Evolutionary conservation across 2,329 filamentous ascomycete species (phyloP).

Genomic region (Fusarium siculi): DNA sequence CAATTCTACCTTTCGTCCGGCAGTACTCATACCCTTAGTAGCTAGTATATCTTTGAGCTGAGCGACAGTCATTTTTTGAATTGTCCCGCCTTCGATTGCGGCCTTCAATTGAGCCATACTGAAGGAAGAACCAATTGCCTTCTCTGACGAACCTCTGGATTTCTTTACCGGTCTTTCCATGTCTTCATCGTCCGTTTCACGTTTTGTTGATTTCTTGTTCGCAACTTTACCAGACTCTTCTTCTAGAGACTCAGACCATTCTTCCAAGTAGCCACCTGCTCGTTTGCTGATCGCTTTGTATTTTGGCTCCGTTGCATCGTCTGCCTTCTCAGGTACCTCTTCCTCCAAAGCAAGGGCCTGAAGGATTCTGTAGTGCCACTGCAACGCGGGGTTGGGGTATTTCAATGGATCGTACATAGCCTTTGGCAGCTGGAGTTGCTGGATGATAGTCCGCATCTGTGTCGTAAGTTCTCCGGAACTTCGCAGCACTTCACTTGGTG

Average conservation of each 20-base stretch:
- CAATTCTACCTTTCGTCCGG: slow-evolving; percentile 65
- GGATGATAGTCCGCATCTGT: slow-evolving; percentile 82
- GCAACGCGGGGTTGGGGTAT: slow-evolving; percentile 91
- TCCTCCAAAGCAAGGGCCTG: slow-evolving; percentile 93
- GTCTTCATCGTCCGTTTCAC: slow-evolving; percentile 60
- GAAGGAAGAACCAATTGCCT: slow-evolving; percentile 49
- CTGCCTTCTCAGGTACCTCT: slow-evolving; percentile 78
- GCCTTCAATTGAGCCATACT: slow-evolving; percentile 59
- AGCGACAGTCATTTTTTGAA: slow-evolving; percentile 65
- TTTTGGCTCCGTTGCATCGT: slow-evolving; percentile 85
- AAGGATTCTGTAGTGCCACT: slow-evolving; percentile 97
- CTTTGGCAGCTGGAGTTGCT: slow-evolving; percentile 89
- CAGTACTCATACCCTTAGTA: slow-evolving; percentile 58
- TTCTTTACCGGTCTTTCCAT: slow-evolving; percentile 60
- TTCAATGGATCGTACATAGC: slow-evolving; percentile 84
- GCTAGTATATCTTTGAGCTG: slow-evolving; percentile 62
- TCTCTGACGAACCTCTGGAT: slow-evolving; percentile 50
- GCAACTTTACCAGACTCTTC: slow-evolving; percentile 57
- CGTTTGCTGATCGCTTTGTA: slow-evolving; percentile 91
- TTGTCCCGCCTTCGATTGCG: slow-evolving; percentile 56
- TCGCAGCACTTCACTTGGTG: slow-evolving; percentile 61
- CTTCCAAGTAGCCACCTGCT: slow-evolving; percentile 79
- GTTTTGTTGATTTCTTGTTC: slow-evolving; percentile 59
- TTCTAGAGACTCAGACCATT: slow-evolving; percentile 79
- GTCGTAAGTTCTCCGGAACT: slow-evolving; percentile 80